Percentiles rank a stretch among this genome's conserved stretches.
Conservation (phyloP, 2,329 filamentous ascomycete genomes). For the Dothistroma septosporum region DNA sequence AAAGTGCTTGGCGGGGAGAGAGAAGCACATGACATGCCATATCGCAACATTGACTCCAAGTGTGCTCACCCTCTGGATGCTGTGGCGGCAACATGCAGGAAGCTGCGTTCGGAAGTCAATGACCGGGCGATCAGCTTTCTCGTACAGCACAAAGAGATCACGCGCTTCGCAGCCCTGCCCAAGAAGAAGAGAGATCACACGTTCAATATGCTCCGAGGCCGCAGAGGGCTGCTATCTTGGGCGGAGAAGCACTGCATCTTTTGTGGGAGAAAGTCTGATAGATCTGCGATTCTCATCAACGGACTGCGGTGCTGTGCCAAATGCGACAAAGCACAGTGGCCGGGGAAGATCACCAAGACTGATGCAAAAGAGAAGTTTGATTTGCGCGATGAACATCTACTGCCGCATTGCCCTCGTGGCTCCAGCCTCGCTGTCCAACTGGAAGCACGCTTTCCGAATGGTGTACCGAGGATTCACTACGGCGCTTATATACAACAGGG, state of each 20-base stretch:
- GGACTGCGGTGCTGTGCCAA: slow-evolving; percentile 28
- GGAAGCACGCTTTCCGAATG: not conserved
- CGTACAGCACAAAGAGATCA: slow-evolving; percentile 25
- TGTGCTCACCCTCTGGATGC: slow-evolving; percentile 20
- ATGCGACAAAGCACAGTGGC: slow-evolving; percentile 31
- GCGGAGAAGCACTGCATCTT: slow-evolving; percentile 28
- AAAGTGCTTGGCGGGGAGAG: slow-evolving; percentile 9
- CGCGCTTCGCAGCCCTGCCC: slow-evolving; percentile 13
- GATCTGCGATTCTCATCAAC: slow-evolving; percentile 30
- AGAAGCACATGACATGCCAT: not conserved
- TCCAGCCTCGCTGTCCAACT: not conserved
- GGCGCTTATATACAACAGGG: slow-evolving; percentile 24
- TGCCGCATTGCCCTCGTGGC: slow-evolving; percentile 13
- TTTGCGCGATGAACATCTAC: slow-evolving; percentile 25
- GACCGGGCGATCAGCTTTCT: slow-evolving; percentile 30
- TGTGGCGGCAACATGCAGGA: slow-evolving; percentile 24
- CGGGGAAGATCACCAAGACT: slow-evolving; percentile 32
- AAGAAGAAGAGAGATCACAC: slow-evolving; percentile 4
- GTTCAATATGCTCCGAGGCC: slow-evolving; percentile 16
- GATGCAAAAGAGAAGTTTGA: slow-evolving; percentile 24
- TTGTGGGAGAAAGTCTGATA: slow-evolving; percentile 28
- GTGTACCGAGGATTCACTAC: slow-evolving; percentile 21
- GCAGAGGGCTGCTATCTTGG: slow-evolving; percentile 25
- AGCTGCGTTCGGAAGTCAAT: slow-evolving; percentile 25
- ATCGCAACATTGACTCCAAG: not conserved